phyloP scores from a whole-genome alignment of 371 early-diverging fungal species.

The Lichtheimia corymbifera region DNA sequence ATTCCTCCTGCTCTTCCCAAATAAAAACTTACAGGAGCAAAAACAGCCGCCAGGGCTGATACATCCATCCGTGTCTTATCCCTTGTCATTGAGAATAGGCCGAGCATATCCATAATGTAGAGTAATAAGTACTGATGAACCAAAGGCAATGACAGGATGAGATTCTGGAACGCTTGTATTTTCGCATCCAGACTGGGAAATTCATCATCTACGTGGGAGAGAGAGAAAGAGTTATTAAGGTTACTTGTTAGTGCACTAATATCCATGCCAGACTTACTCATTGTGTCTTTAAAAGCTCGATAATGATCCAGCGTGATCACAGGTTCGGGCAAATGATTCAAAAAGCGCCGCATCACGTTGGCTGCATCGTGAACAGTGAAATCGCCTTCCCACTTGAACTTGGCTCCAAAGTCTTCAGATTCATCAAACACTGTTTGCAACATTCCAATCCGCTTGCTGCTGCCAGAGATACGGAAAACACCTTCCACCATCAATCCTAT shows the following conservation, averaged over 20 bases:
- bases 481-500: slow-evolving; percentile 48
- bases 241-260: too few relatives aligned
- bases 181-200: slow-evolving; percentile 40
- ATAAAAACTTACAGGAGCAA: slow-evolving; percentile 52
- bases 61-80: slow-evolving; percentile 59
- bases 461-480: slow-evolving; percentile 67
- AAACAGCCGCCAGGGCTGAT: slow-evolving; percentile 60
- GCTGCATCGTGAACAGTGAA: slow-evolving; percentile 70
- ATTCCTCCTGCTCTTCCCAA: background rate
- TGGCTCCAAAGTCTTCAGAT: slow-evolving; percentile 52
- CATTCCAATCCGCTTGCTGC: slow-evolving; percentile 59
- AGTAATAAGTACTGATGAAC: slow-evolving; percentile 59
- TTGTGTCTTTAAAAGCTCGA: slow-evolving; percentile 48
- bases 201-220: slow-evolving; percentile 18
- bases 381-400: slow-evolving; percentile 51
- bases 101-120: slow-evolving; percentile 61
- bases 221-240: too few relatives aligned
- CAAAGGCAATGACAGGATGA: slow-evolving; percentile 52
- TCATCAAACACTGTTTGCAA: slow-evolving; percentile 61
- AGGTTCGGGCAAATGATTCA: slow-evolving; percentile 65
- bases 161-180: slow-evolving; percentile 54
- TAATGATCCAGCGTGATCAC: slow-evolving; percentile 58
- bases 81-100: slow-evolving; percentile 51
- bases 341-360: slow-evolving; percentile 63
- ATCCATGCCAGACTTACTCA: slow-evolving; percentile 35